Percentiles rank a stretch among this genome's conserved stretches.
Evolutionary conservation across 805 yeast species (phyloP).

Genomic region (Metschnikowia arizonensis): DNA sequence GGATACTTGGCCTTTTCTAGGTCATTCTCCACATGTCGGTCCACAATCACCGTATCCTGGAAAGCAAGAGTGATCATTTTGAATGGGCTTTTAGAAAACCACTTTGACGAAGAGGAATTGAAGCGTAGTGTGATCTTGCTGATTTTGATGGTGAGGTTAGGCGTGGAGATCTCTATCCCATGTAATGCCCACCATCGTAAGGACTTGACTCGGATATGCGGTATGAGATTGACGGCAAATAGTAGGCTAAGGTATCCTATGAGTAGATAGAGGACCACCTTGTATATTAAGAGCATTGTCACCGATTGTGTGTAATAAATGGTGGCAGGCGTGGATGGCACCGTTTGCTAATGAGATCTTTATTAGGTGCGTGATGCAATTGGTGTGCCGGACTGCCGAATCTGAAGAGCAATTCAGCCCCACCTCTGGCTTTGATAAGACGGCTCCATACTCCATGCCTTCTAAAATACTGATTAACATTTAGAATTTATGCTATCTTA

Average conservation of each 20-base stretch:
- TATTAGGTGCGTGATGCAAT: not conserved
- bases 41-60: constrained; percentile 10
- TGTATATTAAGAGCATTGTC: not conserved
- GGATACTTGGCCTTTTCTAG: not conserved
- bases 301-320: not conserved
- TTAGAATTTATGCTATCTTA: not conserved
- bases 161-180: constrained; percentile 11
- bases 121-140: constrained; percentile 8
- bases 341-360: not conserved
- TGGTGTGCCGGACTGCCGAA: constrained; percentile 2
- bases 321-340: not conserved
- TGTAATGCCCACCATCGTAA: constrained; percentile 18
- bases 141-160: constrained; percentile 8
- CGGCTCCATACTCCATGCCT: not conserved
- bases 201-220: constrained; percentile 13
- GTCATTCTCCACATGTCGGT: not conserved
- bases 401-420: constrained; percentile 1
- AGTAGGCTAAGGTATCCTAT: constrained; percentile 8
- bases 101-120: constrained; percentile 7
- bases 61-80: constrained; percentile 12
- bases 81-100: constrained; percentile 10
- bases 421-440: not conserved
- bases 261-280: not conserved
- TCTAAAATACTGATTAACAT: not conserved
- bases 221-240: constrained; percentile 12